These are phyloP conservation scores for Camellia lanceoleosa DNA, from an alignment of 148 eudicot genomes.

Conservation along the genomic window DNA sequence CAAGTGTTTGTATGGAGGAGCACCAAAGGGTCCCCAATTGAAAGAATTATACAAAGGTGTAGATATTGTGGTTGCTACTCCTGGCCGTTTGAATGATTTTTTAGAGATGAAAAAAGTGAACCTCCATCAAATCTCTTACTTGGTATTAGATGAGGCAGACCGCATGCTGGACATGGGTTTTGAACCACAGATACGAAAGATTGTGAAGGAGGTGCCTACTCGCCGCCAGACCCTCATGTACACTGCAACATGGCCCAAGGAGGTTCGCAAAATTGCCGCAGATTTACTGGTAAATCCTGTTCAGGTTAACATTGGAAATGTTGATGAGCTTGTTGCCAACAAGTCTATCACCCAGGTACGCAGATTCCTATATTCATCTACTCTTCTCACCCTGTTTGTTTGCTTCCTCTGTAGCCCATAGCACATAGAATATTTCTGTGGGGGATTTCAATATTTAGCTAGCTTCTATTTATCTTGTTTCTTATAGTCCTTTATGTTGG, in stretches of 20 bases:
- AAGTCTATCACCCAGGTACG: slow-evolving; percentile 89
- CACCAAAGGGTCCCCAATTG: slow-evolving; percentile 93
- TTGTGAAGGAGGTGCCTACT: slow-evolving; percentile 84
- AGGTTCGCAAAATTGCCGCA: slow-evolving; percentile 91
- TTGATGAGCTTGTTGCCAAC: slow-evolving; percentile 91
- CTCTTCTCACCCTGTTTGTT: neutral
- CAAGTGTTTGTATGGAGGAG: slow-evolving; percentile 98
- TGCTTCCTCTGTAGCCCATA: neutral
- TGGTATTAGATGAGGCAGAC: slow-evolving; percentile 98
- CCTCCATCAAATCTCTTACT: slow-evolving; percentile 78
- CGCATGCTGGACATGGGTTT: slow-evolving; percentile 99
- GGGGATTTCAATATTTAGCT: too few relatives aligned
- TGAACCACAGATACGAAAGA: slow-evolving; percentile 95
- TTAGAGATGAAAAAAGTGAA: slow-evolving; percentile 74
- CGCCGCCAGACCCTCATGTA: slow-evolving; percentile 93
- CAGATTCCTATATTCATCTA: neutral
- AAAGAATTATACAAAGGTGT: slow-evolving; percentile 69
- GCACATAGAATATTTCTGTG: neutral
- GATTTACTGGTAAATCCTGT: slow-evolving; percentile 77
- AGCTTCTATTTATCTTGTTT: neutral
- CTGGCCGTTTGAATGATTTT: slow-evolving; percentile 97
- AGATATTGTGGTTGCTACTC: slow-evolving; percentile 97
- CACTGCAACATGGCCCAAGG: slow-evolving; percentile 99
- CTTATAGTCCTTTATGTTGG: neutral
- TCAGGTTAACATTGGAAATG: slow-evolving; percentile 95